phyloP scores from a whole-genome alignment of 1,284 basidiomycete genomes.

The Rhodotorula mucilaginosa region DNA sequence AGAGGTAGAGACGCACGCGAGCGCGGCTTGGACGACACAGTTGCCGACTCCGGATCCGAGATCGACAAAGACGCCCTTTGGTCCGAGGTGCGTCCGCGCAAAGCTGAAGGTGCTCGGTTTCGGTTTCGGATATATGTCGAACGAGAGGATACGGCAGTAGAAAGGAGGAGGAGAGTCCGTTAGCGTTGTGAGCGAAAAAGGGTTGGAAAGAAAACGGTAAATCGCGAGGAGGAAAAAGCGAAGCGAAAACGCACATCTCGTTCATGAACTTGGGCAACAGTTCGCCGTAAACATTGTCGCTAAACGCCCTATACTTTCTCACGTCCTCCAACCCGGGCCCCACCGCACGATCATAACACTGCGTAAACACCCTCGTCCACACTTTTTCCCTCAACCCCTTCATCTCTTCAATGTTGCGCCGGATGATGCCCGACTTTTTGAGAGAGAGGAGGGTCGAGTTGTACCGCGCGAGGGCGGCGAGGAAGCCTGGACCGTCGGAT shows the following conservation, averaged over 20 bases:
- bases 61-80: conserved; percentile 53
- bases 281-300: conserved; percentile 50
- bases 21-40: conserved; percentile 55
- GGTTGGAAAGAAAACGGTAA: neutral
- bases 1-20: conserved; percentile 46
- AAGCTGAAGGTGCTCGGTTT: conserved; percentile 26
- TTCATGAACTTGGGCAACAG: conserved; percentile 51
- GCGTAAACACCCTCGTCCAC: conserved; percentile 56
- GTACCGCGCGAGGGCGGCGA: conserved; percentile 54
- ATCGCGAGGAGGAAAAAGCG: neutral
- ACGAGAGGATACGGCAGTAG: no score
- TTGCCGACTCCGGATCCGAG: conserved; percentile 60
- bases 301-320: conserved; percentile 52
- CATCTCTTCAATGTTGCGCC: conserved; percentile 45
- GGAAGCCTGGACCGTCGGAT: conserved; percentile 54
- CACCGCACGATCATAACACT: conserved; percentile 57
- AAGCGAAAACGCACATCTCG: conserved; percentile 43
- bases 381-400: conserved; percentile 44
- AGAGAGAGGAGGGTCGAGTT: conserved; percentile 53
- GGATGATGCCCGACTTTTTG: conserved; percentile 48
- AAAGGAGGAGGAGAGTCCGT: no score
- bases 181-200: neutral
- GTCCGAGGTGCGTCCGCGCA: conserved; percentile 47
- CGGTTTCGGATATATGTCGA: neutral
- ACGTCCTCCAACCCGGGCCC: conserved; percentile 55